phyloP scores from a whole-genome alignment of 169 alveolate species.

The Plasmodium knowlesi region DNA sequence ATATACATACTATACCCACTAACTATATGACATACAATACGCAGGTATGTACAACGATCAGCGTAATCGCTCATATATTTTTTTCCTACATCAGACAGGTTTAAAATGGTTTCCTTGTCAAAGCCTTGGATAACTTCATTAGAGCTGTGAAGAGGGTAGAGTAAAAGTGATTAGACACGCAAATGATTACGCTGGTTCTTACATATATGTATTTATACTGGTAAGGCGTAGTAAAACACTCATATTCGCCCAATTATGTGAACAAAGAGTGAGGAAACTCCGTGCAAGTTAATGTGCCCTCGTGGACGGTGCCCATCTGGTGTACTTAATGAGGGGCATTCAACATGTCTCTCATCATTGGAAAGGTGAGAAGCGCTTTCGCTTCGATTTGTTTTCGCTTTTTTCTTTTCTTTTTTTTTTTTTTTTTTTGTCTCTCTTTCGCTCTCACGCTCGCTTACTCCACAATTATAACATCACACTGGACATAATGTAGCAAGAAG shows the following conservation, averaged over 20 bases:
- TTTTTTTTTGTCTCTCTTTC: too few relatives aligned
- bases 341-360: neutral
- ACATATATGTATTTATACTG: neutral
- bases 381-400: neutral
- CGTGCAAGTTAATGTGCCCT: neutral
- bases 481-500: constrained; percentile 20
- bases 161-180: neutral
- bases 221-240: neutral
- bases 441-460: constrained; percentile 43
- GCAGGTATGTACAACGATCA: neutral
- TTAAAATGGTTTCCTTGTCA: constrained; percentile 57
- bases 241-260: neutral
- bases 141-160: constrained; percentile 25
- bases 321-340: constrained; percentile 7
- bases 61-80: neutral
- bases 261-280: neutral
- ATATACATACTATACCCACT: neutral
- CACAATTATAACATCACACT: constrained; percentile 60
- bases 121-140: constrained; percentile 28
- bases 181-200: neutral
- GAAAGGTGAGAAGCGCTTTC: neutral
- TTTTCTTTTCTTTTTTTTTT: neutral
- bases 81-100: constrained; percentile 51
- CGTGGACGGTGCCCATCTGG: neutral
- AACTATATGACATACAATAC: neutral